phyloP scores from a whole-genome alignment of 306 rosid species.

The Begonia masoniana region DNA sequence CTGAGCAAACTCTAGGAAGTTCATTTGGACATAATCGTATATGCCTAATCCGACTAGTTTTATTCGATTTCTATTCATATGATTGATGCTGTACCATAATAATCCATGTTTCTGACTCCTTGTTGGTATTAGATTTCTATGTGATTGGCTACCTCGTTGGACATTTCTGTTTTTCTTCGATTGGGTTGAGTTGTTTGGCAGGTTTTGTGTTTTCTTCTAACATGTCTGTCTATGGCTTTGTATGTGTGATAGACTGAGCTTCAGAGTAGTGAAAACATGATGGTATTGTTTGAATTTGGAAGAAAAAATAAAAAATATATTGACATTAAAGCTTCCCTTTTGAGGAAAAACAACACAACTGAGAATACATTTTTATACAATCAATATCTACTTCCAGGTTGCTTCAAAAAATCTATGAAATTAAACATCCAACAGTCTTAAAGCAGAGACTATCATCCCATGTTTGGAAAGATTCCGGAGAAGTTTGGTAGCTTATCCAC shows the following conservation, averaged over 20 bases:
- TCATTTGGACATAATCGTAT: no score
- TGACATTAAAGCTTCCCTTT: no score
- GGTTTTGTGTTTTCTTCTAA: no score
- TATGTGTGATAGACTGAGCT: no score
- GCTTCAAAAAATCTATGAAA: not conserved
- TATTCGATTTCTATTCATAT: not conserved
- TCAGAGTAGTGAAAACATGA: no score
- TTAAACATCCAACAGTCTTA: no score
- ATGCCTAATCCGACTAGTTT: not conserved
- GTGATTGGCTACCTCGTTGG: no score
- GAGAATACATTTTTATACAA: conserved; percentile 15
- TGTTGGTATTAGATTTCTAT: not conserved
- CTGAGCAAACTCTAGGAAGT: no score
- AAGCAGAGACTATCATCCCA: conserved; percentile 14
- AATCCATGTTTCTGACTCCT: not conserved
- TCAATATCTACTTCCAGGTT: conserved; percentile 24
- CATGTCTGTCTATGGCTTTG: no score
- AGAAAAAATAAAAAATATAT: no score
- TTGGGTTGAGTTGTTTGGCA: not conserved
- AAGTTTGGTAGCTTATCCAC: conserved; percentile 94
- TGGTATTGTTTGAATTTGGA: no score
- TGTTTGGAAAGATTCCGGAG: conserved; percentile 81
- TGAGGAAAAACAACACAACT: no score
- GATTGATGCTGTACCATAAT: not conserved
- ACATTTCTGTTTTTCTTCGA: not conserved